Evolutionary conservation across 2,329 filamentous ascomycete genomes (phyloP).

Genomic region (Xylaria sp.): DNA sequence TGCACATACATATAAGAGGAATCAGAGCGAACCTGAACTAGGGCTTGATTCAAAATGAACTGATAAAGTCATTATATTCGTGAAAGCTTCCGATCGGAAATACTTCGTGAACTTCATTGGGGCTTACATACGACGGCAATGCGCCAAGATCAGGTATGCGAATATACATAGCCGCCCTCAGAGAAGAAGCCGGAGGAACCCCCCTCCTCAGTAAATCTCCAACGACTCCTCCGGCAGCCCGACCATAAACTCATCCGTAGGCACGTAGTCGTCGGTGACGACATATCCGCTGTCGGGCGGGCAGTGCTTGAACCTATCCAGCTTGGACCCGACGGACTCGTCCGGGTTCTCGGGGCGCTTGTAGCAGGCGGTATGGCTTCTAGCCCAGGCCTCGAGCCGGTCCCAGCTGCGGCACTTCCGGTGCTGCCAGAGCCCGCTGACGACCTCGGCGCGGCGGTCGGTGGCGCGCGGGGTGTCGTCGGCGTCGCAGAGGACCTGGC

Average conservation of each 20-base stretch:
- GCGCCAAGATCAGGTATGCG: too few species aligned
- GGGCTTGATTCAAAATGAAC: too few species aligned
- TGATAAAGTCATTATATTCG: too few species aligned
- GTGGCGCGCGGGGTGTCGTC: conserved; percentile 37
- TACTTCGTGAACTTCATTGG: too few species aligned
- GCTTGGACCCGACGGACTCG: not conserved
- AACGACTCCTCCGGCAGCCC: conserved; percentile 22
- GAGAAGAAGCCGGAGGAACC: not conserved
- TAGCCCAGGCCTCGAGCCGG: conserved; percentile 30
- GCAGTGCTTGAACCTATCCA: conserved; percentile 24
- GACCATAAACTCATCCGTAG: conserved; percentile 10
- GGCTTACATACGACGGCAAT: too few species aligned
- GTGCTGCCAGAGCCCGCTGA: conserved; percentile 28
- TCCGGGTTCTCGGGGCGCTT: conserved; percentile 18
- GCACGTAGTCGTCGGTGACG: conserved; percentile 12
- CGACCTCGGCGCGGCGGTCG: conserved; percentile 13
- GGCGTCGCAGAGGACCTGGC: conserved; percentile 36
- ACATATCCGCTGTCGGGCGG: conserved; percentile 17
- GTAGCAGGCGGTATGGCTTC: conserved; percentile 23
- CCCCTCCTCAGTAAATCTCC: not conserved
- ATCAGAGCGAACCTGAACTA: too few species aligned
- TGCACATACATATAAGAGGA: too few species aligned
- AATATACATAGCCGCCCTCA: too few species aligned
- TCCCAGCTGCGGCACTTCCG: conserved; percentile 35
- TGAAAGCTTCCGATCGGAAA: too few species aligned